Conservation (phyloP, 371 early-diverging fungal species). For the Syncephalastrum racemosum region DNA sequence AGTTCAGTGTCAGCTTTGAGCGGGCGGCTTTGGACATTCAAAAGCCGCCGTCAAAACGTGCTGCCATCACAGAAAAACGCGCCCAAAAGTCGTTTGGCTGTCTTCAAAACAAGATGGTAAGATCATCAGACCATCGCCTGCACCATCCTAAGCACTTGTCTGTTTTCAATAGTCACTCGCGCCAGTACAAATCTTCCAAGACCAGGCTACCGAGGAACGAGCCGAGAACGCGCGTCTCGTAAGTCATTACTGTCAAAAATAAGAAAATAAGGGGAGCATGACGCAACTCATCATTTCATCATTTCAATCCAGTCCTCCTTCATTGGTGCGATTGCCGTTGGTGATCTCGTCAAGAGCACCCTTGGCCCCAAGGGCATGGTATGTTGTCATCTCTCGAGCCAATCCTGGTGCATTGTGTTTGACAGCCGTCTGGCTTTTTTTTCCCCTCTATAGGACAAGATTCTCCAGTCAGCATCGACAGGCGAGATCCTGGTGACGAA, state of each 20-base stretch:
- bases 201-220: slow-evolving; percentile 93
- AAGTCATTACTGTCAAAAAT: slow-evolving; percentile 17
- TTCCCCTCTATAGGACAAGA: slow-evolving; percentile 93
- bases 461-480: slow-evolving; percentile 88
- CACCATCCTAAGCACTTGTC: too few relatives aligned
- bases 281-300: slow-evolving; percentile 3
- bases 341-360: slow-evolving; percentile 96
- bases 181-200: slow-evolving; percentile 85
- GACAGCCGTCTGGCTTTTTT: slow-evolving; percentile 8
- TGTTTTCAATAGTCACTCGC: slow-evolving; percentile 55
- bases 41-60: too few relatives aligned
- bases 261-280: neutral
- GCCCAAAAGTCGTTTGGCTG: too few relatives aligned
- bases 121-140: too few relatives aligned
- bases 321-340: slow-evolving; percentile 94
- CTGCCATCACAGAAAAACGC: too few relatives aligned
- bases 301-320: slow-evolving; percentile 69
- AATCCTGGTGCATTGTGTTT: neutral
- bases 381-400: slow-evolving; percentile 70
- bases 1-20: too few relatives aligned
- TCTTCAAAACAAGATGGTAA: too few relatives aligned
- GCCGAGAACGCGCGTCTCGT: slow-evolving; percentile 98
- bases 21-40: too few relatives aligned
- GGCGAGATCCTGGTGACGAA: slow-evolving; percentile 97
- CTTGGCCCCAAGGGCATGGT: slow-evolving; percentile 89